Base-by-base conservation (phyloP, 1,284 basidiomycete genomes). In the Tylopilus sp. region DNA sequence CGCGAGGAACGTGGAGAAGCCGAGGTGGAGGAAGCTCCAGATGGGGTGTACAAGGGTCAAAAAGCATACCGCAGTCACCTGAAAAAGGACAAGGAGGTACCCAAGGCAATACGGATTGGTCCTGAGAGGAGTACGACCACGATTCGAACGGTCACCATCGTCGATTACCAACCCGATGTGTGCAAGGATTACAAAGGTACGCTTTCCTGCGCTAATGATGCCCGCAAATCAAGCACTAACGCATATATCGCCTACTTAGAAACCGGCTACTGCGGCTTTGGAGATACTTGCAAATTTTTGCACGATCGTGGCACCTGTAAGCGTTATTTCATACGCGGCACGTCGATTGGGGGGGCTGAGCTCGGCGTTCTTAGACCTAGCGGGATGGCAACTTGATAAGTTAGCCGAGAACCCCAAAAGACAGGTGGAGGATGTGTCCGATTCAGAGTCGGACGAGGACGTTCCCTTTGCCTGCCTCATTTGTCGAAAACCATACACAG, bases 171-270 rank as follows among this genome's bases (percentile, higher is more conserved):
- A 71, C 96, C 97, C 3, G 96, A 98, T 64, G 92, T 98, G 18
- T 99, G 97, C 72, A 99, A 99, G 70, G 95, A 98, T 70, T 99
- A 99, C 72, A 98, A 97, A 82, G 91, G 90, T 90, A 50, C 30
- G 56, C 51, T 43, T 55, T 23, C 29, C 11, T 51, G 79, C 74
- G 38, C 54, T 33, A 43, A 31, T 23, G 41, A 52, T 41, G 7
- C 49, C 7, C 44, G 52, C 46, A 55, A 56, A 41, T 47, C 56
- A 59, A 51, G 35, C 6, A 58, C 58, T 59, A 54, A 60, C 55
- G 43, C 50, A 49, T 55, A 3, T 37, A 35, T 41, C 26, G 2
- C 42, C 19, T 43, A 26, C 9, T 33, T 61, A 94, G 96, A 99
- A 72, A 99, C 96, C 37, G 97, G 97, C 0, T 99, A 93, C 69